Evolutionary conservation across 2,329 filamentous ascomycete species (phyloP).

Genomic region (Calcarisporium arbuscula): DNA sequence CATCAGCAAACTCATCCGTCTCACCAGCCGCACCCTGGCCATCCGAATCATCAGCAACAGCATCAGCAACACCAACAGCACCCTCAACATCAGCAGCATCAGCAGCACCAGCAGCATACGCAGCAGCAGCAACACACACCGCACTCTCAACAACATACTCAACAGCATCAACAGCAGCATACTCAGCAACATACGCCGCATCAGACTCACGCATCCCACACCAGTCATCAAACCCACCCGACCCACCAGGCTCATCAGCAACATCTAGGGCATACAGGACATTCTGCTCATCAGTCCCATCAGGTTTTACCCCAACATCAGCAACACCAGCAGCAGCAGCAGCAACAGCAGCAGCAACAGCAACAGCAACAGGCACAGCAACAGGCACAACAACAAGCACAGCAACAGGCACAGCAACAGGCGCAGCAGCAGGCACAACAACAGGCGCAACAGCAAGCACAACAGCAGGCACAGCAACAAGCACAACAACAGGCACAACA

Average conservation of each 20-base stretch:
- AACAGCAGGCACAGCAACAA: conserved; percentile 16
- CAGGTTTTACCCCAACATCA: conserved; percentile 20
- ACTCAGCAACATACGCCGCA: conserved; percentile 21
- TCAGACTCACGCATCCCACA: conserved; percentile 15
- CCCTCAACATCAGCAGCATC: conserved; percentile 20
- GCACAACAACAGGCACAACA: conserved; percentile 15
- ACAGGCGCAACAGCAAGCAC: conserved; percentile 21
- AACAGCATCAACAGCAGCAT: conserved; percentile 17
- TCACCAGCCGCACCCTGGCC: conserved; percentile 15
- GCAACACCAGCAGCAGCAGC: conserved; percentile 21
- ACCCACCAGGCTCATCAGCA: conserved; percentile 14
- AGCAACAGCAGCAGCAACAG: conserved; percentile 19
- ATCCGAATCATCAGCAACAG: conserved; percentile 25
- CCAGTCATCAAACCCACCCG: conserved; percentile 13
- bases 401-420: conserved; percentile 13
- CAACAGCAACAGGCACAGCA: conserved; percentile 9
- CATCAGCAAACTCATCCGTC: conserved; percentile 31
- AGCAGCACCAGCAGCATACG: conserved; percentile 23
- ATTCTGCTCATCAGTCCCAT: conserved; percentile 17
- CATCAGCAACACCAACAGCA: conserved; percentile 27
- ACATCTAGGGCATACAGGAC: conserved; percentile 19
- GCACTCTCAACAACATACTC: conserved; percentile 20
- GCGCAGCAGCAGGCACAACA: conserved; percentile 17
- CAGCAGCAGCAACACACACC: conserved; percentile 21
- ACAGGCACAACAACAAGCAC: conserved; percentile 12